Evolutionary conservation across 192 early-diverging fungal genomes (phyloP).

Genomic region (Coemansia sp.): DNA sequence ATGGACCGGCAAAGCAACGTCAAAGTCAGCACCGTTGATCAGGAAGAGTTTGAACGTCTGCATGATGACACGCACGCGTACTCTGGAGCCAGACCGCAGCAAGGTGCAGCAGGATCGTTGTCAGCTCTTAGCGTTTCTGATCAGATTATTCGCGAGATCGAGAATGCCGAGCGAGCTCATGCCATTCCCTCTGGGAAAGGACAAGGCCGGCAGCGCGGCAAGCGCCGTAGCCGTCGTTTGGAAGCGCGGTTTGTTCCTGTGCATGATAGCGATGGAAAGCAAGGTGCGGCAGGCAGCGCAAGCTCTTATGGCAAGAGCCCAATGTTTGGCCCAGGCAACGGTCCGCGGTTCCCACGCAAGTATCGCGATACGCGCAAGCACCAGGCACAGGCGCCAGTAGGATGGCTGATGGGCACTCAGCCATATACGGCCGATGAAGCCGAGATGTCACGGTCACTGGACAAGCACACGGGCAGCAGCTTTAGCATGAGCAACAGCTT

Average conservation of each 20-base stretch:
- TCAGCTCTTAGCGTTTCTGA: constrained; percentile 40
- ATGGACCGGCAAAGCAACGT: constrained; percentile 44
- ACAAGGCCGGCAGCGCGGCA: constrained; percentile 9
- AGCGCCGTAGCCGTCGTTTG: constrained; percentile 32
- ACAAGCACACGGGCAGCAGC: constrained; percentile 49
- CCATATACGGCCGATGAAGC: constrained; percentile 58
- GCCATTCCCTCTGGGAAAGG: constrained; percentile 27
- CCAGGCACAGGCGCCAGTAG: constrained; percentile 67
- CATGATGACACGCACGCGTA: constrained; percentile 37
- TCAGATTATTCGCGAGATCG: constrained; percentile 47
- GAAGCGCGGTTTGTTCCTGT: constrained; percentile 53
- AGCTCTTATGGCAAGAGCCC: constrained; percentile 53
- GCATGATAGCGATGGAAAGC: constrained; percentile 20
- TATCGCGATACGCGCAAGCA: constrained; percentile 64
- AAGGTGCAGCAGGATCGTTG: constrained; percentile 35
- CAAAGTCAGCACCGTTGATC: constrained; percentile 64
- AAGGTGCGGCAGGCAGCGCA: constrained; percentile 15
- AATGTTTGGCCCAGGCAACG: constrained; percentile 46
- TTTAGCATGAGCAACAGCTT: constrained; percentile 32
- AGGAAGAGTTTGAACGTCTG: constrained; percentile 59
- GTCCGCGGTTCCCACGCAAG: constrained; percentile 53
- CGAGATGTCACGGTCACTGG: constrained; percentile 55
- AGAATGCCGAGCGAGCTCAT: constrained; percentile 35
- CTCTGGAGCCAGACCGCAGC: constrained; percentile 32
- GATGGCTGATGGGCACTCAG: constrained; percentile 73